Percentiles rank a stretch among this genome's conserved stretches.
Evolutionary conservation across 257 asterid species (phyloP).

Genomic region (Gentiana straminea): DNA sequence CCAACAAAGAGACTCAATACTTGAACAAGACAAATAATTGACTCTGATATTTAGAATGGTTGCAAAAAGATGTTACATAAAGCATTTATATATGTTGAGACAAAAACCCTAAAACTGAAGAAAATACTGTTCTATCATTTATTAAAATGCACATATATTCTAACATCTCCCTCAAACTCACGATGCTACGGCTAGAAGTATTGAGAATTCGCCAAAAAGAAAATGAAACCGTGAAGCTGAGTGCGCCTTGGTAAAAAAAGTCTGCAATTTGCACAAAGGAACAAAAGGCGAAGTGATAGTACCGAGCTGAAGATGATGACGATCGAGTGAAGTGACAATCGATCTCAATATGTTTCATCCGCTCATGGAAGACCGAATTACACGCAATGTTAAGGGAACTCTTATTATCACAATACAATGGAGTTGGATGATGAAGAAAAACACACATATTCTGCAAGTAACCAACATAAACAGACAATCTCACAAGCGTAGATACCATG

Average conservation of each 20-base stretch:
- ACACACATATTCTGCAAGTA: neutral
- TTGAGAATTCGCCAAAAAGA: neutral
- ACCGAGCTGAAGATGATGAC: neutral
- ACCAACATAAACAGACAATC: neutral
- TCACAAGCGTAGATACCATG: neutral
- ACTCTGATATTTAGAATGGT: too few species aligned
- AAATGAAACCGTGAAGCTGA: neutral
- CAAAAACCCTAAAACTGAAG: too few species aligned
- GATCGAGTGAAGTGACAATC: neutral
- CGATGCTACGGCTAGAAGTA: neutral
- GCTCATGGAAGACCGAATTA: neutral
- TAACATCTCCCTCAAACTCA: slow-evolving; percentile 1
- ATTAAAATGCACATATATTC: too few species aligned
- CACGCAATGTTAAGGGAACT: neutral
- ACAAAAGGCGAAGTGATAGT: neutral
- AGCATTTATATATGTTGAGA: too few species aligned
- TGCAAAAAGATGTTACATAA: too few species aligned
- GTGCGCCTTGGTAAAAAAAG: neutral
- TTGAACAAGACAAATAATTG: too few species aligned
- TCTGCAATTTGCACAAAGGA: neutral
- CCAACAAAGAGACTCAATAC: too few species aligned
- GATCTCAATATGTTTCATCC: neutral
- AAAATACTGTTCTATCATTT: too few species aligned
- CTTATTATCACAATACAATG: neutral
- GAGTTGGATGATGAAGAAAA: neutral